Percentiles rank a stretch among this genome's conserved stretches.
phyloP scores from a whole-genome alignment of 2,329 filamentous ascomycete species.

The Fusarium verrucosum region DNA sequence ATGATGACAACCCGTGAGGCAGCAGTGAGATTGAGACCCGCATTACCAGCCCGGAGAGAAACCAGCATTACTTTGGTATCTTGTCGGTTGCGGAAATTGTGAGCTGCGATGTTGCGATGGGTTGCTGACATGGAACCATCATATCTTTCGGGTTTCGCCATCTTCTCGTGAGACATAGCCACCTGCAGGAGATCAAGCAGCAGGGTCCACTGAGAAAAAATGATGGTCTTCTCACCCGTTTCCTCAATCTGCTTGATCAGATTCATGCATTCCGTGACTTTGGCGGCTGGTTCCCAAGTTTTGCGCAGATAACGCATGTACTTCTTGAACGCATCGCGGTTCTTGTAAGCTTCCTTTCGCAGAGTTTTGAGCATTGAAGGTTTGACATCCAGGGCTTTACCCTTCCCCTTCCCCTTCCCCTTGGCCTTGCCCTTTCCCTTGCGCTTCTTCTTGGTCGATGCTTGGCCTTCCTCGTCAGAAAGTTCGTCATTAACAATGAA shows the following conservation, averaged over 20 bases:
- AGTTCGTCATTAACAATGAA: slow-evolving; percentile 62
- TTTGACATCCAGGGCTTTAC: slow-evolving; percentile 56
- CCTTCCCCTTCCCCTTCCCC: slow-evolving; percentile 54
- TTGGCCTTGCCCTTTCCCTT: slow-evolving; percentile 46
- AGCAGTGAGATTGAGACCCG: slow-evolving; percentile 84
- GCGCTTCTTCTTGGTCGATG: slow-evolving; percentile 30
- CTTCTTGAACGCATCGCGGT: slow-evolving; percentile 69
- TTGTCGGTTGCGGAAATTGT: slow-evolving; percentile 70
- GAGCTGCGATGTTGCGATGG: slow-evolving; percentile 74
- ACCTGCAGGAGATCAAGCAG: slow-evolving; percentile 78
- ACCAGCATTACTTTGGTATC: slow-evolving; percentile 80
- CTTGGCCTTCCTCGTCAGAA: slow-evolving; percentile 43
- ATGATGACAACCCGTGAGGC: slow-evolving; percentile 89
- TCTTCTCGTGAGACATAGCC: slow-evolving; percentile 71
- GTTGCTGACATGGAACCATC: slow-evolving; percentile 81
- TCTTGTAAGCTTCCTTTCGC: slow-evolving; percentile 72
- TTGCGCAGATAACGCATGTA: slow-evolving; percentile 76
- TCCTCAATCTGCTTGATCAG: slow-evolving; percentile 75
- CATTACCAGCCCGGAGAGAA: slow-evolving; percentile 81
- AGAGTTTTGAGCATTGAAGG: slow-evolving; percentile 69
- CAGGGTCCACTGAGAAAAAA: slow-evolving; percentile 83
- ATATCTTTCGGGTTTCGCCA: slow-evolving; percentile 73
- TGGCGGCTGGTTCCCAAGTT: slow-evolving; percentile 79
- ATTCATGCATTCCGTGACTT: slow-evolving; percentile 80
- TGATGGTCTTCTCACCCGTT: slow-evolving; percentile 72